Evolutionary conservation across 2,329 filamentous ascomycete genomes (phyloP).

Genomic region (Lasiodiplodia theobromae): DNA sequence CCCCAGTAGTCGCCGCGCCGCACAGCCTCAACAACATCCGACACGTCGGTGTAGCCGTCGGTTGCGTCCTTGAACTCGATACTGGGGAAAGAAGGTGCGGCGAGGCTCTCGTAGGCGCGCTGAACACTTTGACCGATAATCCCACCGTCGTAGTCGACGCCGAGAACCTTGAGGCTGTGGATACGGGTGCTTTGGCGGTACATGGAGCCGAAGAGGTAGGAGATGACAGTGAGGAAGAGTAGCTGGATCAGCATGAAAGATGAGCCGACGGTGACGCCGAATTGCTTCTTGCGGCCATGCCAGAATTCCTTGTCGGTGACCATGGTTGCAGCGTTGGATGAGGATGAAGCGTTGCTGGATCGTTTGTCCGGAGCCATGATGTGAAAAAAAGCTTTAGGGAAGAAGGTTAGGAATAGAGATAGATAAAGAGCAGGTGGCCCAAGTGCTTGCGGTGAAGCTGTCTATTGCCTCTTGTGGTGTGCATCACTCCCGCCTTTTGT

Average conservation of each 20-base stretch:
- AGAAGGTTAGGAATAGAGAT: background rate
- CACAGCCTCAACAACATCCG: constrained; percentile 42
- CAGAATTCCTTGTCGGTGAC: constrained; percentile 14
- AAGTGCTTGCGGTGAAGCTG: background rate
- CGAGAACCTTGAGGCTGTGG: constrained; percentile 46
- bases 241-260: constrained; percentile 39
- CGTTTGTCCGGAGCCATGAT: background rate
- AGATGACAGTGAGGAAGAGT: constrained; percentile 47
- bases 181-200: constrained; percentile 43
- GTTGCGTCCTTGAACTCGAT: constrained; percentile 38
- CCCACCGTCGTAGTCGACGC: constrained; percentile 50
- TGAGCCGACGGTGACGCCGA: background rate
- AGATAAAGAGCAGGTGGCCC: background rate
- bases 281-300: constrained; percentile 12
- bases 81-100: constrained; percentile 41
- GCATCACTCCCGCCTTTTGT: constrained; percentile 8
- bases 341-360: background rate
- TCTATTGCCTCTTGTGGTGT: background rate
- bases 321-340: background rate
- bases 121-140: constrained; percentile 44
- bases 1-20: constrained; percentile 46
- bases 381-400: background rate
- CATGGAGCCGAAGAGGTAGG: constrained; percentile 48
- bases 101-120: constrained; percentile 40
- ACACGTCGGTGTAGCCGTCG: constrained; percentile 37